Conservation (phyloP, 345 rosid species). For the Angophora floribunda region DNA sequence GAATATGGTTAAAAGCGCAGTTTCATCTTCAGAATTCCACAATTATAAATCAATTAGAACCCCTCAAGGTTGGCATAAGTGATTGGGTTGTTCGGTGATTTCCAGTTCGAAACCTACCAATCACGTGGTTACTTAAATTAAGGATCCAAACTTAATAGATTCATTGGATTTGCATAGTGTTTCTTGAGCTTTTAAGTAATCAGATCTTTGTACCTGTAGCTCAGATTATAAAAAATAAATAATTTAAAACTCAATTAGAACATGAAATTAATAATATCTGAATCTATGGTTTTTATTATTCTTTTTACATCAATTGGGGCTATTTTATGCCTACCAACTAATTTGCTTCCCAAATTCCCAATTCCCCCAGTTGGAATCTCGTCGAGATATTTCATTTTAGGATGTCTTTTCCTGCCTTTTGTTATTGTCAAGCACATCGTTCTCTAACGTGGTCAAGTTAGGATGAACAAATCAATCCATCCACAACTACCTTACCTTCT, state of each 20-base stretch:
- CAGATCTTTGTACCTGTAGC: neutral
- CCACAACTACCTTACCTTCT: constrained; percentile 4
- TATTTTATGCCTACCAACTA: neutral
- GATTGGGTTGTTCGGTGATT: neutral
- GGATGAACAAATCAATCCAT: constrained; percentile 2
- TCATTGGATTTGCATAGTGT: neutral
- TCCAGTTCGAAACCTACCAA: neutral
- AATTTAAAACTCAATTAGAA: neutral
- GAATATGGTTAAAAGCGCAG: neutral
- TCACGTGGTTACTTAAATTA: fast-evolving
- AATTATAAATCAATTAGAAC: neutral
- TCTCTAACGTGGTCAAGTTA: neutral
- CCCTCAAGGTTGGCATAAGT: neutral
- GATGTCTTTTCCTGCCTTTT: neutral
- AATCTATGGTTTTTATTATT: neutral
- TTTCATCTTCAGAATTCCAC: neutral
- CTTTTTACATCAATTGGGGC: neutral
- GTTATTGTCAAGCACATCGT: neutral
- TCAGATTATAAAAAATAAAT: neutral
- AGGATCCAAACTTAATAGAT: neutral
- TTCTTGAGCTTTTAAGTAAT: neutral
- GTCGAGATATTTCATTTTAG: neutral
- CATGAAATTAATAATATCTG: neutral
- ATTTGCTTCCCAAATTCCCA: neutral
- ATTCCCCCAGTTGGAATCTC: neutral